These are phyloP conservation scores for Aegilops bicornis DNA, from an alignment of 176 grass and related monocot species.

Conservation along the genomic window DNA sequence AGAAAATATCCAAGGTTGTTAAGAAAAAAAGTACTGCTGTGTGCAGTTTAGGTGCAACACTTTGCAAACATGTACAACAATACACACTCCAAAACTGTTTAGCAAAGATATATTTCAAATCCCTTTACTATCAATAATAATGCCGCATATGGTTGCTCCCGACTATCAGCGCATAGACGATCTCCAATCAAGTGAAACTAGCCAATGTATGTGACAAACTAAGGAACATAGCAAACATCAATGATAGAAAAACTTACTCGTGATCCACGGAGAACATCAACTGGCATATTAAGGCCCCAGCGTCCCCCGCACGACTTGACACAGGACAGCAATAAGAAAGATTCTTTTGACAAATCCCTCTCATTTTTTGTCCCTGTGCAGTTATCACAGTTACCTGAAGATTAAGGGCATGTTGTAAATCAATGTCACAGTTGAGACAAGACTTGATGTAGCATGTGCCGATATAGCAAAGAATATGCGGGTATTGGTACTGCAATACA, in stretches of 20 bases:
- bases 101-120: conserved; percentile 3
- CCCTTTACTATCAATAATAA: neutral
- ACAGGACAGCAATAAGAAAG: conserved; percentile 81
- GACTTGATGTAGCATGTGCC: neutral
- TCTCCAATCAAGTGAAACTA: conserved; percentile 7
- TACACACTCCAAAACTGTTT: neutral
- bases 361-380: conserved; percentile 65
- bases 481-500: neutral
- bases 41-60: neutral
- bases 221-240: neutral
- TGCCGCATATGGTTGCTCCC: neutral
- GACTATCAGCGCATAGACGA: conserved; percentile 6
- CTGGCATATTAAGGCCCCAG: conserved; percentile 88
- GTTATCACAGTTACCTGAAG: conserved; percentile 83
- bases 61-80: conserved; percentile 8
- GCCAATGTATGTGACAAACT: conserved; percentile 3
- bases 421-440: neutral
- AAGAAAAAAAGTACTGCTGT: neutral
- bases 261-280: conserved; percentile 95
- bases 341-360: conserved; percentile 87
- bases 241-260: conserved; percentile 45
- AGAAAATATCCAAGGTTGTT: neutral
- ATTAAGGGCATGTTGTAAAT: conserved; percentile 30
- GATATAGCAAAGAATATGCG: neutral
- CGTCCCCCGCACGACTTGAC: conserved; percentile 81